Base-by-base conservation (phyloP, 768 basidiomycete species). In the Crepidotus variabilis region DNA sequence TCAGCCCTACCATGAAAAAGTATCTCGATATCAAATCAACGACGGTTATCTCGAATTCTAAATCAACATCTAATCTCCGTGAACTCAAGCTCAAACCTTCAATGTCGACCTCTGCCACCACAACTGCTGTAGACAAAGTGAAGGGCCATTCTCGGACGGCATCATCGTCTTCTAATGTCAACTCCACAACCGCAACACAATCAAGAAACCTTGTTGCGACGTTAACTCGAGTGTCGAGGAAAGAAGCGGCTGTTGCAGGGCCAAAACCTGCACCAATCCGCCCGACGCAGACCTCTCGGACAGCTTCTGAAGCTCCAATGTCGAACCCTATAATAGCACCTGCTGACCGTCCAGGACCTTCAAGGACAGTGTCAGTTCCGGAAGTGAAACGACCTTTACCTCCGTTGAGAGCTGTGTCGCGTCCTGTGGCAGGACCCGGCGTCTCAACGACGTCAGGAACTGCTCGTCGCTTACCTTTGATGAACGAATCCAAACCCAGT, bases 1-100 rank as follows among this genome's bases (percentile, higher is more conserved):
- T 94, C 11, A 85, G 87, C 6, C 91, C 92, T 0, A 86, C 83
- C 2, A 84, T 84, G 36, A 86, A 82, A 63, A 91, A 88, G 69
- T 90, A 90, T 64, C 79, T 93, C 2, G 84, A 86, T 57, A 78
- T 82, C 54, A 74, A 73, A 52, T 21, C 66, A 54, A 66, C 65
- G n/a, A 39, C 58, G 9, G n/a, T 58, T 2, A 14, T 63, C 8
- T 23, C 59, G 4, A 64, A 46, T 11, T 56, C 60, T 21, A 63
- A 62, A 50, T 61, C 64, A 33, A 61, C 61, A 28, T 58, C 67
- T 43, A 54, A 54, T 43, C 52, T 66, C 50, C 33, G 47, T 23
- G 50, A 55, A 51, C 43, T 51, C 53, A 52, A 57, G 23, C 22
- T 57, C 51, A 50, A 59, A 60, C 51, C 57, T 51, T 60, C 53